Base-by-base conservation (phyloP, 2,329 filamentous ascomycete genomes). In the Aureobasidium sp. region DNA sequence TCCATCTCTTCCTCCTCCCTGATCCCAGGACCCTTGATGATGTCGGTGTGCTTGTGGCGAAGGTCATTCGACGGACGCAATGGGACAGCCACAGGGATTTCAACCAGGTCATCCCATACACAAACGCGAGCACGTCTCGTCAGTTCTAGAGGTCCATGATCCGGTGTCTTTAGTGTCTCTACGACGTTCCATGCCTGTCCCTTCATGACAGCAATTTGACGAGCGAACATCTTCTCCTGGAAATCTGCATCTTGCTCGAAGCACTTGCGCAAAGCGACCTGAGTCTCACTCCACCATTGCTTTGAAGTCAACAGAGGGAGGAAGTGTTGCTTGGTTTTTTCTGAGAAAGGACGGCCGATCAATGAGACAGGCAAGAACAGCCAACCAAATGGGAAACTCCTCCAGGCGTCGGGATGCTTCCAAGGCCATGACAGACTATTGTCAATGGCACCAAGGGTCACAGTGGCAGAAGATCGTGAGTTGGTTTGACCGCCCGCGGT, bases 151-250 rank as follows among this genome's bases (percentile, higher is more conserved):
- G 94, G 94, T 0, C 94, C 94, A 71, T 97, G 93, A 70, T 97
- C 94, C 0, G 85, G 81, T 20, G 89, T 89, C 74, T 99, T 99
- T 64, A 99, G 82, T 0, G 94, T 97, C 77, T 99, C 94, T 5
- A 99, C 94, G 0, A 99, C 94, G 72, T 99, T 99, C 91, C 94
- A 99, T 0, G 94, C 94, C 73, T 99, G 94, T 12, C 94, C 94
- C 76, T 99, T 99, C 91, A 99, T 96, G 63, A 99, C 94, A 0
- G 94, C 93, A 65, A 99, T 95, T 72, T 99, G 94, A 67, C 90
- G 87, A n/a, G 91, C 91, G 76, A 96, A 99, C 94, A 99, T 99
- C 75, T 90, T 88, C 77, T 99, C 94, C 73, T 97, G 91, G 75
- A 99, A 99, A 75, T 99, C 94, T 2, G 88, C 86, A 74, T 99